These are phyloP conservation scores for Saturnispora ahearnii DNA, from an alignment of 805 yeast genomes.

Conservation along the genomic window DNA sequence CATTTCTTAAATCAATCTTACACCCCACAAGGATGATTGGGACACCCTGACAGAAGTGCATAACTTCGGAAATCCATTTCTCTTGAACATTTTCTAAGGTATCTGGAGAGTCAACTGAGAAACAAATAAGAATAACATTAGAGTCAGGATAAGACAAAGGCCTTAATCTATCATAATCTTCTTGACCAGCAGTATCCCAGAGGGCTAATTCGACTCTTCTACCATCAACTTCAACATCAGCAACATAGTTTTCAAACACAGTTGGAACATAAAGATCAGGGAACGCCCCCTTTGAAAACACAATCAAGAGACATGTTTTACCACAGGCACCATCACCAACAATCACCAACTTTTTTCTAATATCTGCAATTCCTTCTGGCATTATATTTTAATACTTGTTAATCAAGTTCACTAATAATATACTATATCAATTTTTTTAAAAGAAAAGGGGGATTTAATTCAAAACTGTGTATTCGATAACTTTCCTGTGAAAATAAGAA, in stretches of 20 bases:
- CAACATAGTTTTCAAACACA: constrained; percentile 95
- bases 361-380: constrained; percentile 45
- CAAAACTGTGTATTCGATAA: too few relatives aligned
- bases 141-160: constrained; percentile 90
- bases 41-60: constrained; percentile 90
- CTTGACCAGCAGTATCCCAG: constrained; percentile 99
- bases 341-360: constrained; percentile 78
- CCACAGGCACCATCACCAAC: constrained; percentile 99
- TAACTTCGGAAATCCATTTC: constrained; percentile 90
- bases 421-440: too few relatives aligned
- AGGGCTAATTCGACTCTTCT: constrained; percentile 87
- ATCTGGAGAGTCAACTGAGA: constrained; percentile 85
- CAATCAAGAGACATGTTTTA: constrained; percentile 84
- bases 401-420: too few relatives aligned
- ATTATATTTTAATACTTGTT: constrained; percentile 11
- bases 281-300: constrained; percentile 78
- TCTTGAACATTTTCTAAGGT: constrained; percentile 90
- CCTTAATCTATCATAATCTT: constrained; percentile 90
- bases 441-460: too few relatives aligned
- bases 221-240: constrained; percentile 88
- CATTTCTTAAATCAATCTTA: constrained; percentile 82
- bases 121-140: constrained; percentile 84
- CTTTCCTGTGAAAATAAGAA: too few relatives aligned
- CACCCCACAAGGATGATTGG: constrained; percentile 91
- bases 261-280: constrained; percentile 95